phyloP scores from a whole-genome alignment of 805 yeast genomes.

The Metschnikowia cubensis region DNA sequence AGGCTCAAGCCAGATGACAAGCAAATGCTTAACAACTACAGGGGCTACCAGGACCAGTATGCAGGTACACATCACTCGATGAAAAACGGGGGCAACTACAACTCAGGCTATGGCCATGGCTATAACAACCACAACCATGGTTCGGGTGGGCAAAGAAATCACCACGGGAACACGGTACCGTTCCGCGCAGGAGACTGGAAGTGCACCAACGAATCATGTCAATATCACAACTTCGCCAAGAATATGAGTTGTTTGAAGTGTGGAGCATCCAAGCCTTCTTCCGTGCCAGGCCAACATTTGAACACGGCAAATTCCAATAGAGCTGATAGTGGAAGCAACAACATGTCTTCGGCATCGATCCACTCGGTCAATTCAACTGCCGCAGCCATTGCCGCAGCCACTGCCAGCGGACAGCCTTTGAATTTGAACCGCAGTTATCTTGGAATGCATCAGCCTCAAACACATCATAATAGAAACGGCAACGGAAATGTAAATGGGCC shows the following conservation, averaged over 20 bases:
- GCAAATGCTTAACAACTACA: constrained; percentile 8
- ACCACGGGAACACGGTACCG: constrained; percentile 59
- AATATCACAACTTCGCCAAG: constrained; percentile 90
- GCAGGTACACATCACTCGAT: constrained; percentile 7
- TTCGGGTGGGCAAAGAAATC: constrained; percentile 15
- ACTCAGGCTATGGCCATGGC: constrained; percentile 13
- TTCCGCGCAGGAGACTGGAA: constrained; percentile 98
- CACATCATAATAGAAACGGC: constrained; percentile 20
- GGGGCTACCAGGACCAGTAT: constrained; percentile 14
- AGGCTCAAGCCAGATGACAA: constrained; percentile 15
- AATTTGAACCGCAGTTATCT: constrained; percentile 29
- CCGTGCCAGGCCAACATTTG: constrained; percentile 22
- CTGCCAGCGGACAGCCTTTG: constrained; percentile 45
- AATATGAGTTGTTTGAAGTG: constrained; percentile 84
- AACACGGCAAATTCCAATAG: constrained; percentile 6
- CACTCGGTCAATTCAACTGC: constrained; percentile 41
- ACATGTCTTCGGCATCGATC: neutral
- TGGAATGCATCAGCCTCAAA: constrained; percentile 35
- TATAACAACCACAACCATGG: constrained; percentile 15
- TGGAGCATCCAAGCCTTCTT: constrained; percentile 60
- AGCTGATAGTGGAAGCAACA: constrained; percentile 8
- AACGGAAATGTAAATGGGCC: constrained; percentile 2
- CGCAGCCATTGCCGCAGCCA: constrained; percentile 46
- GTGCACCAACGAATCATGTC: constrained; percentile 72
- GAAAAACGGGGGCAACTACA: constrained; percentile 15